Evolutionary conservation across 495 filamentous ascomycete genomes (phyloP).

Genomic region (Neurospora africana): DNA sequence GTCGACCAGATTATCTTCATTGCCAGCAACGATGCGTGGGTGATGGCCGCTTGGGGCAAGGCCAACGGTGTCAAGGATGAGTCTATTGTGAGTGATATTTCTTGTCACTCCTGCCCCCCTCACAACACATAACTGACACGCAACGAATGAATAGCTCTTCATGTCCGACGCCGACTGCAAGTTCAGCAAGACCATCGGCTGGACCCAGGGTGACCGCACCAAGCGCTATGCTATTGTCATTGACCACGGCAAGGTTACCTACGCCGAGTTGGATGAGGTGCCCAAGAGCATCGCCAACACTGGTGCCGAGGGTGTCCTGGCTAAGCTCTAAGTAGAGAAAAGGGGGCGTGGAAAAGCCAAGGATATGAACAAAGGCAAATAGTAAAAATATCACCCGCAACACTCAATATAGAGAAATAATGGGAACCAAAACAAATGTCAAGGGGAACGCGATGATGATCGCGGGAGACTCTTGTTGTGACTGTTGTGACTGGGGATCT

Average conservation of each 20-base stretch:
- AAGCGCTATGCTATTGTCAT: slow-evolving; percentile 76
- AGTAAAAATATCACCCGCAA: not conserved
- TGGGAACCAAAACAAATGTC: not conserved
- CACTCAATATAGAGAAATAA: not conserved
- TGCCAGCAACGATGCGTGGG: slow-evolving; percentile 81
- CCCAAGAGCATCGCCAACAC: slow-evolving; percentile 61
- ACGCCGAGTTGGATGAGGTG: slow-evolving; percentile 69
- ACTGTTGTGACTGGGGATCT: no score
- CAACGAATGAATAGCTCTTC: slow-evolving; percentile 55
- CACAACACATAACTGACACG: slow-evolving; percentile 1
- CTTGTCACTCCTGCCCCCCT: not conserved
- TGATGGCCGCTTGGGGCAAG: slow-evolving; percentile 95
- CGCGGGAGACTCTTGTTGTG: not conserved
- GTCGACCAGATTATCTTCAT: slow-evolving; percentile 80
- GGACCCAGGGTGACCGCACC: slow-evolving; percentile 65
- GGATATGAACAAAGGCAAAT: not conserved
- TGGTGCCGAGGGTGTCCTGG: slow-evolving; percentile 62
- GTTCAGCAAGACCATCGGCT: slow-evolving; percentile 77
- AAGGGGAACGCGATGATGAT: not conserved
- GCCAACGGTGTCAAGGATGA: slow-evolving; percentile 75
- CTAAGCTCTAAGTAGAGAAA: slow-evolving; percentile 44
- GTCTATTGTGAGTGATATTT: slow-evolving; percentile 53
- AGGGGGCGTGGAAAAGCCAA: not conserved
- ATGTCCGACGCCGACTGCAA: slow-evolving; percentile 64
- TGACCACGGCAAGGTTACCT: slow-evolving; percentile 81